Base-by-base conservation (phyloP, 148 eudicot species). In the Camellia sinensis region DNA sequence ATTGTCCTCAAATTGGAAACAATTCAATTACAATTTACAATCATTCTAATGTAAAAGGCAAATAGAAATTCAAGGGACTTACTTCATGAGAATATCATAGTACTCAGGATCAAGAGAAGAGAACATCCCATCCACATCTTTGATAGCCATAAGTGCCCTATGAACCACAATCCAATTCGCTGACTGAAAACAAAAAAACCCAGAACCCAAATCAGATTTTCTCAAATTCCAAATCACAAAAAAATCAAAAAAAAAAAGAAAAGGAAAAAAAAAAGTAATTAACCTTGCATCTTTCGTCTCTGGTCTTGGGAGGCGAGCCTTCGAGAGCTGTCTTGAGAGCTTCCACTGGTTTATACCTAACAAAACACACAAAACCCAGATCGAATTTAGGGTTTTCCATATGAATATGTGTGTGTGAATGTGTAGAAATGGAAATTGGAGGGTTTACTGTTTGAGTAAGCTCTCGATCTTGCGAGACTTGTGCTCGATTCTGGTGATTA, bases 101-200 rank as follows among this genome's bases (percentile, higher is more conserved):
- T 95, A 95, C 89, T 95, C 98, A 15, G 90, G 92, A 84, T 95
- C 98, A 80, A 95, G 89, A 73, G 94, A 86, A 74, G 89, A 87
- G 54, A 95, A 86, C 94, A 95, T 88, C 74, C 94, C 91, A 78
- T 93, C 98, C 64, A 93, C 90, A 87, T 93, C 98, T 85, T 89
- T 95, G 76, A 92, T 93, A 9, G 98, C 97, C 98, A 95, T 95
- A 57, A 95, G 74, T 21, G 98, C 98, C 75, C 98, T 84, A 80
- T 95, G 98, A 76, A 95, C 97, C 81, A 91, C 98, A 48, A 93
- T 80, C 98, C 98, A 95, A 83, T 95, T 93, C 12, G 98, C 98
- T 77, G 98, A 93, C 98, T 95, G 83, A 46, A 37, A 60, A 78
- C 82, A 62, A 76, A 83, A 53, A 82, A 80, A 19, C 61, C 46